Percentiles rank a stretch among this genome's conserved stretches.
Evolutionary conservation across 2,329 filamentous ascomycete genomes (phyloP).

Genomic region (Aspergillus fructus): DNA sequence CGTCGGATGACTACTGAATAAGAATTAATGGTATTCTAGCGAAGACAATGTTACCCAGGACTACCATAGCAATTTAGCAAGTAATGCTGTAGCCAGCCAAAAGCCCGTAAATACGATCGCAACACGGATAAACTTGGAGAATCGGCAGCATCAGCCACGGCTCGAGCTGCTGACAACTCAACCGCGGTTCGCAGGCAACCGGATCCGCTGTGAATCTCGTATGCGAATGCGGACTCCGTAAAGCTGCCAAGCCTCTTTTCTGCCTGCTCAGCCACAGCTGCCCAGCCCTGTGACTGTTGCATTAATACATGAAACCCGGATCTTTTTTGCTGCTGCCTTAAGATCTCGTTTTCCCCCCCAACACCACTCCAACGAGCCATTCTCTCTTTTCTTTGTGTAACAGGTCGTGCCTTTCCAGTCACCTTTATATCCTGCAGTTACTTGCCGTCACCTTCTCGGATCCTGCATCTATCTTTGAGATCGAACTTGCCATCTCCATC

Average conservation of each 20-base stretch:
- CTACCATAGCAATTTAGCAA: no score
- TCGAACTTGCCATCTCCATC: neutral
- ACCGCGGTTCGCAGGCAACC: neutral
- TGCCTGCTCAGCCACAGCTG: slow-evolving; percentile 16
- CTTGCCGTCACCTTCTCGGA: neutral
- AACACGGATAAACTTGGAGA: neutral
- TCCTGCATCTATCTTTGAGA: neutral
- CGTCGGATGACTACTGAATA: no score
- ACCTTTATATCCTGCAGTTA: neutral
- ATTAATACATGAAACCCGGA: neutral
- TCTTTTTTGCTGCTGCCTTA: slow-evolving; percentile 17
- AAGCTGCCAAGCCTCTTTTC: slow-evolving; percentile 16
- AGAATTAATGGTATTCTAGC: no score
- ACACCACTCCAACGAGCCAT: slow-evolving; percentile 12
- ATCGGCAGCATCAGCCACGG: neutral
- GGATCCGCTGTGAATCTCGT: neutral
- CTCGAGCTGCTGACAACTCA: neutral
- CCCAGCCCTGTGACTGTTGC: slow-evolving; percentile 9
- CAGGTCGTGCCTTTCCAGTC: neutral
- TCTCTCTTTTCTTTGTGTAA: slow-evolving; percentile 9
- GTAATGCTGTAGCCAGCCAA: no score
- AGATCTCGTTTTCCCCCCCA: slow-evolving; percentile 12
- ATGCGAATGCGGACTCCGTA: neutral
- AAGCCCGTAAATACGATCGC: no score
- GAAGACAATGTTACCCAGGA: no score